Conservation (phyloP, 129 eudicot genomes). For the Tagetes patula region DNA sequence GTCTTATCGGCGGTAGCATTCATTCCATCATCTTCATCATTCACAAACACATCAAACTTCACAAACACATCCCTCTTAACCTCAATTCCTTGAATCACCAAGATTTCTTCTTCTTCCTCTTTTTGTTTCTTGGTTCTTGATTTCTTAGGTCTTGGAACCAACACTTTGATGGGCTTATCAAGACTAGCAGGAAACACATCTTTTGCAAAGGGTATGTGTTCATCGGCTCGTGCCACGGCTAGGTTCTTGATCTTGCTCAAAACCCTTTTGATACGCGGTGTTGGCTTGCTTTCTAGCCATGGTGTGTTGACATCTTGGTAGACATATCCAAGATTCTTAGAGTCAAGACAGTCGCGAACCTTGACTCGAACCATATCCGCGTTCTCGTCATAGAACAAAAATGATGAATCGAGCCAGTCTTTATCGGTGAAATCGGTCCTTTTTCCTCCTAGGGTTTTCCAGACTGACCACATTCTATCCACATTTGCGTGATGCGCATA, state of each 20-base stretch:
- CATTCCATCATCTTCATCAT: slow-evolving; percentile 48
- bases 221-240: slow-evolving; percentile 33
- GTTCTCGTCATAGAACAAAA: slow-evolving; percentile 58
- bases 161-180: slow-evolving; percentile 26
- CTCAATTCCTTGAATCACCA: slow-evolving; percentile 48
- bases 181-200: slow-evolving; percentile 39
- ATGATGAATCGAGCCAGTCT: slow-evolving; percentile 46
- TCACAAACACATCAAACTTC: slow-evolving; percentile 61
- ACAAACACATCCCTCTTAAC: slow-evolving; percentile 32
- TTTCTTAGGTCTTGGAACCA: slow-evolving; percentile 47
- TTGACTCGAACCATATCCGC: slow-evolving; percentile 46
- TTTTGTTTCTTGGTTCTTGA: slow-evolving; percentile 45
- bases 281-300: slow-evolving; percentile 47
- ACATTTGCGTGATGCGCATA: slow-evolving; percentile 55
- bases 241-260: slow-evolving; percentile 39
- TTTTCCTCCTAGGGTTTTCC: slow-evolving; percentile 47
- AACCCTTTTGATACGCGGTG: slow-evolving; percentile 43
- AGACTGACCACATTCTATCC: slow-evolving; percentile 58
- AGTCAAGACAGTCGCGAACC: slow-evolving; percentile 49
- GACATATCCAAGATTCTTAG: slow-evolving; percentile 43
- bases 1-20: slow-evolving; percentile 34
- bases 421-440: slow-evolving; percentile 38
- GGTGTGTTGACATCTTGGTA: slow-evolving; percentile 45
- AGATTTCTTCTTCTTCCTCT: slow-evolving; percentile 41
- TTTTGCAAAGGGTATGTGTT: slow-evolving; percentile 27